Conservation (phyloP, 306 rosid species). For the Lotus japonicus region DNA sequence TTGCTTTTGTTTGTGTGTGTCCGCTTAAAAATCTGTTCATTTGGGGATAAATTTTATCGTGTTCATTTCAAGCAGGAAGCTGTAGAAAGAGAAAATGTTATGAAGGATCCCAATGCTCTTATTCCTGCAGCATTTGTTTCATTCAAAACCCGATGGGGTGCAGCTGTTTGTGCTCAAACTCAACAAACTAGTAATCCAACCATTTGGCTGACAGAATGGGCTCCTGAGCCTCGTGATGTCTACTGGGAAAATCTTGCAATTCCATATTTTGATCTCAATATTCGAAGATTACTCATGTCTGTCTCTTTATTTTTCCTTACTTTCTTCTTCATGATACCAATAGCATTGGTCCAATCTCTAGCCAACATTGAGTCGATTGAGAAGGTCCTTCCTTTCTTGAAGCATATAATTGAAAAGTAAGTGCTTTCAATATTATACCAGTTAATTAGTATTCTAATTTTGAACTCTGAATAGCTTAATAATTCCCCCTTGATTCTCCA, state of each 20-base stretch:
- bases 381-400: conserved; percentile 79
- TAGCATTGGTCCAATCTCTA: conserved; percentile 83
- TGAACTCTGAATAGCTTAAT: background rate
- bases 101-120: conserved; percentile 49
- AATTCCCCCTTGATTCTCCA: background rate
- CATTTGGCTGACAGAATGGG: conserved; percentile 95
- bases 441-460: background rate
- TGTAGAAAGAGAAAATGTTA: conserved; percentile 59
- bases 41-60: background rate
- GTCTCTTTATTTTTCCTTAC: conserved; percentile 53
- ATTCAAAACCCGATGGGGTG: conserved; percentile 81
- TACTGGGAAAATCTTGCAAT: conserved; percentile 83
- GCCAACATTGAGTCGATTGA: conserved; percentile 77
- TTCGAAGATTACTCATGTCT: conserved; percentile 57
- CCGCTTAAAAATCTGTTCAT: background rate
- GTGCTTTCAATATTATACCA: conserved; percentile 25
- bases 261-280: conserved; percentile 67
- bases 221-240: conserved; percentile 85
- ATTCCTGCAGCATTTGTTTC: conserved; percentile 95
- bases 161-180: conserved; percentile 95
- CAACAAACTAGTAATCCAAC: conserved; percentile 79
- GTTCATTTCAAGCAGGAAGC: conserved; percentile 60
- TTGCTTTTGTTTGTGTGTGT: background rate
- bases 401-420: conserved; percentile 57
- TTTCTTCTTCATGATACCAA: conserved; percentile 86